Evolutionary conservation across 1,284 basidiomycete genomes (phyloP), one percentile per base, ranked within the genome.

Genomic region (Ceratorhiza oryzae-sativae): DNA sequence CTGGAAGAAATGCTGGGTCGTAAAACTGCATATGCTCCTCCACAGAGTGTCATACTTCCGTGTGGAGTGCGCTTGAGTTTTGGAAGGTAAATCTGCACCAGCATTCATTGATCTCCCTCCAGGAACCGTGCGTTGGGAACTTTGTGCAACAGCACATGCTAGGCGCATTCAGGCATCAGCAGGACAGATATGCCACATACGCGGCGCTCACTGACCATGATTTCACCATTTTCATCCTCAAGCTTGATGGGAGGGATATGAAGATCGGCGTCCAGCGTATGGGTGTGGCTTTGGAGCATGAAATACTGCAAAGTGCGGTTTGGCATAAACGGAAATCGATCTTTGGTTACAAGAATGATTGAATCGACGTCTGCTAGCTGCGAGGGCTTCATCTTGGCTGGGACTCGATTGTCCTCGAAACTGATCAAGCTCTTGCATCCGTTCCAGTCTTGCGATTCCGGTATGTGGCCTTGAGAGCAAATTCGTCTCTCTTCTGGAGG

Each of bases 81-180:
- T 10, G 67, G 67, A 30, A 71, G 59, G 25, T 23, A 48, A 3
- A 71, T 39, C 10, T 55, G 20, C 3, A 71, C 15, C 6, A 71
- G 41, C 25, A 15, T 32, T 4, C 32, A 23, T 8, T 20, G 41
- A 13, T 59, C 55, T 18, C 45, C 5, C 32, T 71, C 53, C 42
- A 71, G 3, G 42, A 71, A 71, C 6, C 55, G 67, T 3, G 45
- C 42, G 45, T 71, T 71, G 2, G 67, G 55, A 8, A 71, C 30
- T 41, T 49, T 45, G 30, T 71, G 67, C 27, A 39, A 9, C 8
- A 49, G 32, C 20, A 71, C 42, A 20, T n/a, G 20, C 67, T 71
- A 8, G 20, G 10, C n/a, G 34, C 55, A 13, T 5, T 39, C 36
- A 39, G 36, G 36, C 36, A 39, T 6, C 13, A 13, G 13, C 6